Evolutionary conservation across 1,284 basidiomycete genomes (phyloP).

Genomic region (Puccinia triticina): DNA sequence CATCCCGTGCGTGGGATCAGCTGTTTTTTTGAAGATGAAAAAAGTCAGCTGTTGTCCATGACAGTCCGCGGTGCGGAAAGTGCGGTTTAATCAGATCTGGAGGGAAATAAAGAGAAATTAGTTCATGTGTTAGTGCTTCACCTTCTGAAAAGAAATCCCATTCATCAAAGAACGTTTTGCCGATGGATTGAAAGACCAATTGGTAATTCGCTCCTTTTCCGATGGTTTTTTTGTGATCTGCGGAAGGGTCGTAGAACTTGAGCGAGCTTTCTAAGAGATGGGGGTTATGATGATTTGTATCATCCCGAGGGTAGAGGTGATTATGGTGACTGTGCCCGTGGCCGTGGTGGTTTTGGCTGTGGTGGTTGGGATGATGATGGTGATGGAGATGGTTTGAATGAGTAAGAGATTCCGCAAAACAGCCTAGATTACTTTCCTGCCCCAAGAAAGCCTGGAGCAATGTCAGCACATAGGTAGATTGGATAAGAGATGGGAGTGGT

Average conservation of each 20-base stretch:
- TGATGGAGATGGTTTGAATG: neutral
- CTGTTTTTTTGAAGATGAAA: conserved; percentile 19
- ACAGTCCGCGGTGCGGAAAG: too few species aligned
- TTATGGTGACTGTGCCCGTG: neutral
- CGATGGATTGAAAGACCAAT: conserved; percentile 20
- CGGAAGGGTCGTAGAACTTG: conserved; percentile 8
- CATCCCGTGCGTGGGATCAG: conserved; percentile 78
- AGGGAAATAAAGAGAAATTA: neutral
- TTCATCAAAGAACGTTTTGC: conserved; percentile 40
- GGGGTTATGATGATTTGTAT: neutral
- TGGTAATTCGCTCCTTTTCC: neutral
- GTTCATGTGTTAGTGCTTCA: neutral
- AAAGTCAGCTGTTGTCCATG: neutral
- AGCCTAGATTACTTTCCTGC: neutral
- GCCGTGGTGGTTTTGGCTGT: neutral
- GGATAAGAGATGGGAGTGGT: neutral
- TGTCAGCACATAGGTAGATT: neutral
- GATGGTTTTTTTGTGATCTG: neutral
- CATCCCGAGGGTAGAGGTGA: neutral
- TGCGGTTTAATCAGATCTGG: too few species aligned
- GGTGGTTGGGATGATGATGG: neutral
- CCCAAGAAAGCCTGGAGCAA: neutral
- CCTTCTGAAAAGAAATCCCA: conserved; percentile 46
- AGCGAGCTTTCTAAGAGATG: conserved; percentile 12
- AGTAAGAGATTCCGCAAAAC: neutral